These are phyloP conservation scores for Astraeus odoratus DNA, from an alignment of 768 basidiomycete genomes.

Conservation along the genomic window DNA sequence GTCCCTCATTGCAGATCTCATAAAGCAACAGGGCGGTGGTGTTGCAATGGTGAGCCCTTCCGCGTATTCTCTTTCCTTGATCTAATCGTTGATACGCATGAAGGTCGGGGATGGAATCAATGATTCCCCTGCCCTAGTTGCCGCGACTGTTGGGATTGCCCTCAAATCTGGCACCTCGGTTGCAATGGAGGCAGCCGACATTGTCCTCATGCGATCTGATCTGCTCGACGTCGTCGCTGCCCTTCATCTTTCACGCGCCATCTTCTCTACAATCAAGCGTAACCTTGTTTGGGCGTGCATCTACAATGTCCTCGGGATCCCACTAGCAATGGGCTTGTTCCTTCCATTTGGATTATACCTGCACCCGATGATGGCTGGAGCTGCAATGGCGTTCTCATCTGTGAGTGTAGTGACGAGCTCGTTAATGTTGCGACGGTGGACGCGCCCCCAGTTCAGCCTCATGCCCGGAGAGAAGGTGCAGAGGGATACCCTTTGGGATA, in stretches of 20 bases:
- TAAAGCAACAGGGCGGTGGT: conserved; percentile 61
- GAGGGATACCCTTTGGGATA: conserved; percentile 33
- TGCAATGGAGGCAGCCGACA: conserved; percentile 96
- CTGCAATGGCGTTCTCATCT: conserved; percentile 96
- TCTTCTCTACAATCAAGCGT: conserved; percentile 85
- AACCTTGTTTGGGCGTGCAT: conserved; percentile 96
- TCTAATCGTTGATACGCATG: not conserved
- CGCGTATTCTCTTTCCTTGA: not conserved
- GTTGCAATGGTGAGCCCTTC: conserved; percentile 77
- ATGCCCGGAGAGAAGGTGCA: conserved; percentile 52
- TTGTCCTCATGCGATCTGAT: conserved; percentile 96
- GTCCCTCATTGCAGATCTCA: conserved; percentile 70
- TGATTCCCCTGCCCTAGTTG: conserved; percentile 95
- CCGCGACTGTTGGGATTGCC: conserved; percentile 93
- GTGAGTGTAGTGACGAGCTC: conserved; percentile 94
- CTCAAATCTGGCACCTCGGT: conserved; percentile 95
- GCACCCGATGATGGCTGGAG: conserved; percentile 98
- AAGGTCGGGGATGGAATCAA: conserved; percentile 99
- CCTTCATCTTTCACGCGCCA: conserved; percentile 79
- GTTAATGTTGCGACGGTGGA: conserved; percentile 82
- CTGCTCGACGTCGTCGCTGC: conserved; percentile 97
- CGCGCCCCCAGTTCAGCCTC: conserved; percentile 58
- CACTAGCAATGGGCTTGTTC: conserved; percentile 96
- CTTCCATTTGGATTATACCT: conserved; percentile 88
- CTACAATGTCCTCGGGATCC: conserved; percentile 90